Evolutionary conservation across 805 yeast species (phyloP), one percentile per base, ranked within the genome.

Genomic region (Saccharomyces jurei): DNA sequence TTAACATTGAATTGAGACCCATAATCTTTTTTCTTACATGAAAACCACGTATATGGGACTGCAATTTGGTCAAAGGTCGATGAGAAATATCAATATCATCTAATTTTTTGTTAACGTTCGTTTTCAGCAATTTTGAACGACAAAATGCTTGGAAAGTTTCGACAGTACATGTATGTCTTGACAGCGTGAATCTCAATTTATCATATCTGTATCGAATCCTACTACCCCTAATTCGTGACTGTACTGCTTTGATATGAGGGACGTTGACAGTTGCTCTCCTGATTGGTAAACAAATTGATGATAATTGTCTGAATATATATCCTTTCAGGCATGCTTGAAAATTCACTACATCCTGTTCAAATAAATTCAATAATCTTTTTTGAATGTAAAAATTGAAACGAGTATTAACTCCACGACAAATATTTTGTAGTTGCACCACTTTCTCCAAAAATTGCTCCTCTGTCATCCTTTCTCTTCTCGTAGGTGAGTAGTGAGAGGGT

Each of bases 331-430:
- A 60, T 0, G 85, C 71, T 60, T 81, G 82, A 22, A 86, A 69
- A 9, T 63, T 66, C 2, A 77, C 67, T 25, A 85, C 63, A 25
- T 79, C 81, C 11, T 77, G 78, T 6, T 76, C 76, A 60, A 80
- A 81, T 1, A 87, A 78, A 55, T 77, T 79, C 29, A 87, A 64
- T 74, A 86, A 77, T 56, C 84, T 83, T 54, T 76, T 77, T 59
- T 80, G 79, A 36, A 87, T 85, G 66, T 82, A 83, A 72, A 83
- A 73, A 22, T 72, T 71, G 64, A 84, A 87, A 52, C 96, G 77
- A 53, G 80, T 72, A 46, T 81, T 74, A 0, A 87, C 82, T 21
- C 94, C 96, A 59, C 89, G 74, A 17, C 87, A 78, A 26, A 83
- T 70, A 0, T 94, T 81, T 66, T 90, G 96, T 17, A 90, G 71